Base-by-base conservation (phyloP, 352 stramenopile species). In the Phytopythium ostracodes region DNA sequence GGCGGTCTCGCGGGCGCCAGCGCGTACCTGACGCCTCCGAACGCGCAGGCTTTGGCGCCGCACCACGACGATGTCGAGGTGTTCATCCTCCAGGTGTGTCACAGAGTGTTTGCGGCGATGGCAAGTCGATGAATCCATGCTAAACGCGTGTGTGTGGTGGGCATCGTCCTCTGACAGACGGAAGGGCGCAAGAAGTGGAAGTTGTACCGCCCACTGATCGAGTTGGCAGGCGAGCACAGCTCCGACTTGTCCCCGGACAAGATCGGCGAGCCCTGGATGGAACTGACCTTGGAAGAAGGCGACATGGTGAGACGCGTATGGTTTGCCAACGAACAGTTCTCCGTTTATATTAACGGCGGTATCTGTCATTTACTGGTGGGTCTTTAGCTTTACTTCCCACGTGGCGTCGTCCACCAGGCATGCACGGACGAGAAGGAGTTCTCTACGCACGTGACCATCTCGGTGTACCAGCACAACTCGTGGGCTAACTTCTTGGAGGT, bases 171-270 rank as follows among this genome's bases (percentile, higher is more conserved):
- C 3, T n/a, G 62, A 0, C 56, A 96, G 66, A 96, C 87, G 1
- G 72, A 96, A 67, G 85, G 87, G 11, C 69, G 77, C n/a, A 96
- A 96, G 68, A 87, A 92, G 68, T 96, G 87, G 87, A 93, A 94
- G 70, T 73, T 96, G 15, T 96, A 96, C 56, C 75, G 77, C 40
- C 85, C 85, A 18, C 65, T 92, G 35, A 71, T 87, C 2, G 80
- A 91, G 57, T 58, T 96, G 36, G 73, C 87, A 7, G 84, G 84
- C 33, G 85, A 94, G 64, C 82, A 92, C 66, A 93, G 83, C 73
- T 84, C 73, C 31, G 87, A 96, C 59, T 64, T 96, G 20, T 72
- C 75, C 7, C 68, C 58, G 1, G 68, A 87, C 20, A 63, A 88
- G 54, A 92, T 94, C 54, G 84, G 84, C 12, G 73, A 89, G 42